A percentile compares a stretch with the other conserved stretches of the same genome.
These are phyloP conservation scores for Bimuria novae-zelandiae DNA, from an alignment of 2,329 filamentous ascomycete species.

Conservation along the genomic window DNA sequence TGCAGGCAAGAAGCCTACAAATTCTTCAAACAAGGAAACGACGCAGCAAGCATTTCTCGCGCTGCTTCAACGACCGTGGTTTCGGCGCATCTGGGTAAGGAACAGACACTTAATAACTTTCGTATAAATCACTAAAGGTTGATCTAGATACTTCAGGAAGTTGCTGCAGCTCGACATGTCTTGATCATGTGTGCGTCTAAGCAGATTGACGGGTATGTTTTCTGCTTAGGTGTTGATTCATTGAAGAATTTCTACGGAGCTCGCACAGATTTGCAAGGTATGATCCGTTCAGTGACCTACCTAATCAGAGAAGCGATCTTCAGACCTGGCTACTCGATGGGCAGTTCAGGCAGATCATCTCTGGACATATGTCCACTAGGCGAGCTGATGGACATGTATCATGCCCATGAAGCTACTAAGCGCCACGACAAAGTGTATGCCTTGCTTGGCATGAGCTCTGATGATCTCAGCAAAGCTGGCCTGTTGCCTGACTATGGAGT, in stretches of 20 bases:
- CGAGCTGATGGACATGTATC: constrained; percentile 24
- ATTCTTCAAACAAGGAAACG: constrained; percentile 4
- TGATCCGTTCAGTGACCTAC: constrained; percentile 17
- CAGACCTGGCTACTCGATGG: constrained; percentile 10
- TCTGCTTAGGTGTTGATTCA: constrained; percentile 20
- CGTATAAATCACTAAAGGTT: constrained; percentile 13
- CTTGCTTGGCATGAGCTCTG: constrained; percentile 23
- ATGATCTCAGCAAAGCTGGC: constrained; percentile 10
- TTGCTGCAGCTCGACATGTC: constrained; percentile 23
- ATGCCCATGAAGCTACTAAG: constrained; percentile 17
- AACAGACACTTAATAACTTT: not conserved
- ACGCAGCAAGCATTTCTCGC: constrained; percentile 17
- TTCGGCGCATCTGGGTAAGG: constrained; percentile 26
- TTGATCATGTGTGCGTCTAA: constrained; percentile 16
- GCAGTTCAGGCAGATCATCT: constrained; percentile 7
- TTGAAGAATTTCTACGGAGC: constrained; percentile 6
- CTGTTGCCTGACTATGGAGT: constrained; percentile 18
- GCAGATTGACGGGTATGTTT: constrained; percentile 22
- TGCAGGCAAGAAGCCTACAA: constrained; percentile 2
- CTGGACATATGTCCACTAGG: constrained; percentile 17
- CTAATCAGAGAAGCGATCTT: constrained; percentile 23
- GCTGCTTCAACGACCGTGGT: constrained; percentile 23
- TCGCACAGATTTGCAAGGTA: constrained; percentile 14
- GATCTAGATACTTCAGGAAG: constrained; percentile 23
- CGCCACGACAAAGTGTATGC: constrained; percentile 22